These are phyloP conservation scores for Quercus aquifolioides DNA, from an alignment of 306 rosid genomes.

Conservation along the genomic window DNA sequence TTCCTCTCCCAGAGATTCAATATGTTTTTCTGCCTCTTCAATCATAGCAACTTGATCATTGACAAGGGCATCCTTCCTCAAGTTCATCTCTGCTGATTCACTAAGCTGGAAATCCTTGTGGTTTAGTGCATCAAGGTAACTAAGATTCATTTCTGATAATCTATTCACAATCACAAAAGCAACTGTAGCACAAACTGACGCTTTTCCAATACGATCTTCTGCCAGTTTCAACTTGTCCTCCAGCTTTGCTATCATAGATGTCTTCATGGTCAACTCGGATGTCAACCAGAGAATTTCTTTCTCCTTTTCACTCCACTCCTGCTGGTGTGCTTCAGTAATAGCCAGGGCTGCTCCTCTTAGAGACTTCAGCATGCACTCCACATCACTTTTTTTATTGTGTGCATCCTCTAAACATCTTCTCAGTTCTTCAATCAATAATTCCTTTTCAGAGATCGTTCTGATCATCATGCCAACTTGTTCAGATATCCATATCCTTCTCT, in stretches of 20 bases:
- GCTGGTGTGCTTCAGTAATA: constrained; percentile 85
- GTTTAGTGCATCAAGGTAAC: constrained; percentile 46
- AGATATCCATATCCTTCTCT: constrained; percentile 89
- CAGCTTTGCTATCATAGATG: constrained; percentile 39
- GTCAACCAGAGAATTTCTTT: constrained; percentile 52
- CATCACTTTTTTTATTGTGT: constrained; percentile 70
- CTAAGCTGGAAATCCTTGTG: constrained; percentile 39
- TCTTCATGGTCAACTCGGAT: constrained; percentile 44
- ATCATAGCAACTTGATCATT: constrained; percentile 47
- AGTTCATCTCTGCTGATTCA: constrained; percentile 46
- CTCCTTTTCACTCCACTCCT: constrained; percentile 59
- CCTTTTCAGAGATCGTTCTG: constrained; percentile 70
- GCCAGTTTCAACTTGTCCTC: constrained; percentile 49
- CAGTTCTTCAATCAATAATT: constrained; percentile 70
- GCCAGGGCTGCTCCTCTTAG: constrained; percentile 78
- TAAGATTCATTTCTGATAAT: constrained; percentile 58
- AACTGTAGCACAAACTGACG: constrained; percentile 70
- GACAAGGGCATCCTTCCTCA: constrained; percentile 52
- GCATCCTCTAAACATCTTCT: constrained; percentile 82
- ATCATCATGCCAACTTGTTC: constrained; percentile 71
- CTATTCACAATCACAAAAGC: constrained; percentile 73
- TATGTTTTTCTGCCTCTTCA: constrained; percentile 48
- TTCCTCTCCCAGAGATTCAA: constrained; percentile 27
- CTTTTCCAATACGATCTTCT: constrained; percentile 43
- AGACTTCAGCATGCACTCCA: constrained; percentile 88